A percentile compares a stretch with the other conserved stretches of the same genome.
These are phyloP conservation scores for Aspergillus alliaceus DNA, from an alignment of 2,329 filamentous ascomycete genomes.

Conservation along the genomic window DNA sequence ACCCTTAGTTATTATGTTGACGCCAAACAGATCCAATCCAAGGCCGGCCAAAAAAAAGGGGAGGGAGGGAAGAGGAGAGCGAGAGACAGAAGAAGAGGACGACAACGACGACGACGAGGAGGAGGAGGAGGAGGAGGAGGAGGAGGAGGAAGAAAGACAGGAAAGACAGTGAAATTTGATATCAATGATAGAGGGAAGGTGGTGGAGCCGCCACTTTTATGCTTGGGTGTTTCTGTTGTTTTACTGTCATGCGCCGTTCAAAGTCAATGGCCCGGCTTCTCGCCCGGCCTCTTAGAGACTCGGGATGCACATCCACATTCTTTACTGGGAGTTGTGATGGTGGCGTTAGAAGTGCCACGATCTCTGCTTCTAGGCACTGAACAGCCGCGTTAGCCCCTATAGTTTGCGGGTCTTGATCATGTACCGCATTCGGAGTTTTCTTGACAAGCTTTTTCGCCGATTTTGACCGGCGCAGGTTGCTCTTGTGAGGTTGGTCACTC, in stretches of 20 bases:
- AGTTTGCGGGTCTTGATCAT: not conserved
- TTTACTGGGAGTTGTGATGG: not conserved
- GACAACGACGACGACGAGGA: no score
- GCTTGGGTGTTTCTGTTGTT: conserved; percentile 18
- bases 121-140: no score
- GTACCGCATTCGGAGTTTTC: not conserved
- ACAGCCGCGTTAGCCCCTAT: not conserved
- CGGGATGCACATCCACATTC: not conserved
- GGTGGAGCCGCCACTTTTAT: conserved; percentile 8
- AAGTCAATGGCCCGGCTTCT: conserved; percentile 25
- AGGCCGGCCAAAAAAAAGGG: not conserved
- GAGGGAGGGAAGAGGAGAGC: no score
- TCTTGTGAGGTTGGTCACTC: not conserved
- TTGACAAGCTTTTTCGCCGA: not conserved
- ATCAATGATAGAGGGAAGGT: conserved; percentile 14
- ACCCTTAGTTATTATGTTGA: not conserved
- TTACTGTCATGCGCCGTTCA: conserved; percentile 19
- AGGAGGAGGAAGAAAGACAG: no score
- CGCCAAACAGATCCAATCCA: not conserved
- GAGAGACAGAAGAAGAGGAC: no score
- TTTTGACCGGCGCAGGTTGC: not conserved
- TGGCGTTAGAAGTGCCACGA: not conserved
- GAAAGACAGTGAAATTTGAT: no score
- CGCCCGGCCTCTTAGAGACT: conserved; percentile 23
- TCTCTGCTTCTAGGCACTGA: not conserved